A percentile compares a stretch with the other conserved stretches of the same genome.
phyloP scores from a whole-genome alignment of 345 rosid species.

The Dipteronia sinensis region DNA sequence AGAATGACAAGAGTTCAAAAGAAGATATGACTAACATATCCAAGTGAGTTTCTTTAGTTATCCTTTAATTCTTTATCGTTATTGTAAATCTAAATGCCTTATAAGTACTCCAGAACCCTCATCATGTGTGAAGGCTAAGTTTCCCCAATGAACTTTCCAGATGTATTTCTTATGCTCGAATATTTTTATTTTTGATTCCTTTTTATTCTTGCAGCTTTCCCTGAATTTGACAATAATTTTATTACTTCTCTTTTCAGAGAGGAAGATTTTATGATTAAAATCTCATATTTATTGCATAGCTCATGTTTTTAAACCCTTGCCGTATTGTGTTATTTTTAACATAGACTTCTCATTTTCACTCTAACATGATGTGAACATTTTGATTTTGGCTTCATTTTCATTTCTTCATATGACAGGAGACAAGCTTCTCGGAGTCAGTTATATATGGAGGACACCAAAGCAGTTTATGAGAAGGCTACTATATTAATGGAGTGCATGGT shows the following conservation, averaged over 20 bases:
- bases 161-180: neutral
- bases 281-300: neutral
- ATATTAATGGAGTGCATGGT: slow-evolving; percentile 57
- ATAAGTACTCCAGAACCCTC: too few species aligned
- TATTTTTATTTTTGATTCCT: neutral
- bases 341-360: neutral
- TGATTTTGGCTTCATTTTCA: slow-evolving; percentile 2
- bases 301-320: neutral
- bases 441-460: slow-evolving; percentile 41
- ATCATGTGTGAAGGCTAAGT: too few species aligned
- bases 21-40: slow-evolving; percentile 48
- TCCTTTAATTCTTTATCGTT: slow-evolving; percentile 6
- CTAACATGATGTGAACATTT: neutral
- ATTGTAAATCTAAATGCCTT: neutral
- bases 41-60: slow-evolving; percentile 48
- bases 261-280: neutral
- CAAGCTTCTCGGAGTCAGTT: slow-evolving; percentile 46
- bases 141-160: too few species aligned
- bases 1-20: slow-evolving; percentile 53
- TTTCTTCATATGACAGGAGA: slow-evolving; percentile 52
- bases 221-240: neutral
- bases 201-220: slow-evolving; percentile 1
- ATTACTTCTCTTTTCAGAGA: neutral
- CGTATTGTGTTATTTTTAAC: neutral
- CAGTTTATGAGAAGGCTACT: slow-evolving; percentile 62